Evolutionary conservation across 306 rosid genomes (phyloP).

Genomic region (Sindora glabra): DNA sequence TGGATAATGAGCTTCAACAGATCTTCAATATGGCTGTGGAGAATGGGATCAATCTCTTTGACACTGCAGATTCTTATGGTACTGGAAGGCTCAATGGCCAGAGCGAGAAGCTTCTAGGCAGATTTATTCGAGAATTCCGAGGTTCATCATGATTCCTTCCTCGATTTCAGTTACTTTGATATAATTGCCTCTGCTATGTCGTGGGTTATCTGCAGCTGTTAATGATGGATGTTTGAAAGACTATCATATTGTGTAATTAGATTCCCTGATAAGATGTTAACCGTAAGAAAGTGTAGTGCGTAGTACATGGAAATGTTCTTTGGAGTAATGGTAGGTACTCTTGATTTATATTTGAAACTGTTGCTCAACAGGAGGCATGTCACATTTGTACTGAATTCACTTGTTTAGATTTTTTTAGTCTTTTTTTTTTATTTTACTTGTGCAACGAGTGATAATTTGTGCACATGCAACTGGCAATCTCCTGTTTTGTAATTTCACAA

Average conservation of each 20-base stretch:
- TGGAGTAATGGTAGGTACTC: too few species aligned
- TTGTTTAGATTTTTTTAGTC: too few species aligned
- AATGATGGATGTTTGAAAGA: background rate
- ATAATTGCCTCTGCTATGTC: background rate
- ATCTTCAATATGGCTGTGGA: slow-evolving; percentile 64
- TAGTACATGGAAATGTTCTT: too few species aligned
- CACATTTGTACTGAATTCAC: too few species aligned
- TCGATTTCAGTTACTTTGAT: background rate
- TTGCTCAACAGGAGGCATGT: too few species aligned
- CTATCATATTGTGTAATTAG: background rate
- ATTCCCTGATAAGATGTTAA: background rate
- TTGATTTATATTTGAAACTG: too few species aligned
- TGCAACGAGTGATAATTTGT: too few species aligned
- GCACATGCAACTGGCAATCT: too few species aligned
- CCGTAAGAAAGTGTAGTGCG: background rate
- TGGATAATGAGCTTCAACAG: slow-evolving; percentile 81
- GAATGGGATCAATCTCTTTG: slow-evolving; percentile 80
- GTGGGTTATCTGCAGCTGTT: background rate
- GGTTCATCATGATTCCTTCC: slow-evolving; percentile 32
- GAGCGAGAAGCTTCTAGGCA: slow-evolving; percentile 84
- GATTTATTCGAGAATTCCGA: slow-evolving; percentile 58
- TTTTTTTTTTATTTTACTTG: too few species aligned
- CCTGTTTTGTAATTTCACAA: too few species aligned
- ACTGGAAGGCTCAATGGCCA: slow-evolving; percentile 86
- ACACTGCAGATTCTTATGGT: slow-evolving; percentile 92